A percentile compares a stretch with the other conserved stretches of the same genome.
Evolutionary conservation across 805 yeast genomes (phyloP).

Genomic region (Ogataea minuta): DNA sequence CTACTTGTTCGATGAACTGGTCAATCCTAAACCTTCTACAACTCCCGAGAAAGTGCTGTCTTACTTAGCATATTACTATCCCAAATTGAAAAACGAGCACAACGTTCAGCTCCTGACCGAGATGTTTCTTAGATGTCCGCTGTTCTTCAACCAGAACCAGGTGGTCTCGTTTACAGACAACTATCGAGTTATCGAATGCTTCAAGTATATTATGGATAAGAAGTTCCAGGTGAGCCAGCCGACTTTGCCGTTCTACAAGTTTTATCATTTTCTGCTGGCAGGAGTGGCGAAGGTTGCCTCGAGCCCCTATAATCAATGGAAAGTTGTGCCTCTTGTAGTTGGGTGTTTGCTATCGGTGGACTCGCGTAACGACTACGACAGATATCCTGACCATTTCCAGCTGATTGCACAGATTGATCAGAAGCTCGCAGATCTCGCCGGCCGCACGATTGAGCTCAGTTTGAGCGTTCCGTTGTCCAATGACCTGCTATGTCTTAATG

Average conservation of each 20-base stretch:
- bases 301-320: slow-evolving; percentile 38
- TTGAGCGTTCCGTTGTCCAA: slow-evolving; percentile 8
- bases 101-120: slow-evolving; percentile 45
- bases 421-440: slow-evolving; percentile 13
- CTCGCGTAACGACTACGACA: slow-evolving; percentile 23
- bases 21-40: slow-evolving; percentile 37
- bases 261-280: slow-evolving; percentile 38
- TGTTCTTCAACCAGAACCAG: slow-evolving; percentile 28
- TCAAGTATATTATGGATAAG: slow-evolving; percentile 43
- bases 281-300: slow-evolving; percentile 33
- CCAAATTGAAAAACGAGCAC: slow-evolving; percentile 45
- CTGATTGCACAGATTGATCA: slow-evolving; percentile 25
- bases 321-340: slow-evolving; percentile 44
- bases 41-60: slow-evolving; percentile 37
- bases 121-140: slow-evolving; percentile 44
- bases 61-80: slow-evolving; percentile 50
- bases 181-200: slow-evolving; percentile 46
- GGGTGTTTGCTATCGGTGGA: slow-evolving; percentile 43
- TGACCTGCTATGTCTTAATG: slow-evolving; percentile 15
- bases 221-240: slow-evolving; percentile 50
- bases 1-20: slow-evolving; percentile 42
- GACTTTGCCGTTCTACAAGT: slow-evolving; percentile 42
- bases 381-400: slow-evolving; percentile 27
- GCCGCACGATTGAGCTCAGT: slow-evolving; percentile 10
- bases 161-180: slow-evolving; percentile 31